phyloP scores from a whole-genome alignment of 805 yeast species.

The Ascoidea asiatica region DNA sequence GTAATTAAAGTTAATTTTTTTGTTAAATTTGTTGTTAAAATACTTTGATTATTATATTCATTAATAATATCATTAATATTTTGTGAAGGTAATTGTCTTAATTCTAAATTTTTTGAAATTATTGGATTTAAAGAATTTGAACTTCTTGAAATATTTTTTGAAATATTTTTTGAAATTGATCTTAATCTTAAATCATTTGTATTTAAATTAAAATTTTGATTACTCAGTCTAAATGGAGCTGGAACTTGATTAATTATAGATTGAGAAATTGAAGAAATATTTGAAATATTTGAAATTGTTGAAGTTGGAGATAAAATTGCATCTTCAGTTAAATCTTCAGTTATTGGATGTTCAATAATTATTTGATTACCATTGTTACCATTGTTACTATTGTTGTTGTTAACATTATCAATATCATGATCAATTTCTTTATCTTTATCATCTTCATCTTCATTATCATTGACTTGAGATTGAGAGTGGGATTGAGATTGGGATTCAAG shows the following conservation, averaged over 20 bases:
- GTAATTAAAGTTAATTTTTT: constrained; percentile 6
- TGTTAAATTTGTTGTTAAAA: constrained; percentile 1
- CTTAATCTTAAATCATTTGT: not conserved
- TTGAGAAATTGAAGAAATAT: not conserved
- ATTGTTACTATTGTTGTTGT: constrained; percentile 1
- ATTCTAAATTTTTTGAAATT: constrained; percentile 13
- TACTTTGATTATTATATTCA: constrained; percentile 25
- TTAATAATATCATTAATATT: constrained; percentile 31
- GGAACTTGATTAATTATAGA: not conserved
- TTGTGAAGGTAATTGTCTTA: constrained; percentile 27
- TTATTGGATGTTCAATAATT: not conserved
- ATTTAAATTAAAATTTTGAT: not conserved
- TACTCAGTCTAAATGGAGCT: not conserved
- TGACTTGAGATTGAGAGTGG: not conserved
- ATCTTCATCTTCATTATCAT: not conserved
- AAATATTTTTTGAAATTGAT: constrained; percentile 1
- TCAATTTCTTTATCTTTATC: not conserved
- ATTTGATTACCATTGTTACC: not conserved
- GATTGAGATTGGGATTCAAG: not conserved
- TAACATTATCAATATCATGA: constrained; percentile 1
- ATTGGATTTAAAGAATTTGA: constrained; percentile 5
- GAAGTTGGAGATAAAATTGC: constrained; percentile 1
- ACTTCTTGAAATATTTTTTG: not conserved
- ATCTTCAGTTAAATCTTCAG: not conserved
- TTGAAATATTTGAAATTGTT: constrained; percentile 1